A percentile compares a stretch with the other conserved stretches of the same genome.
Evolutionary conservation across 495 filamentous ascomycete genomes (phyloP).

Genomic region (Neurospora sp.): DNA sequence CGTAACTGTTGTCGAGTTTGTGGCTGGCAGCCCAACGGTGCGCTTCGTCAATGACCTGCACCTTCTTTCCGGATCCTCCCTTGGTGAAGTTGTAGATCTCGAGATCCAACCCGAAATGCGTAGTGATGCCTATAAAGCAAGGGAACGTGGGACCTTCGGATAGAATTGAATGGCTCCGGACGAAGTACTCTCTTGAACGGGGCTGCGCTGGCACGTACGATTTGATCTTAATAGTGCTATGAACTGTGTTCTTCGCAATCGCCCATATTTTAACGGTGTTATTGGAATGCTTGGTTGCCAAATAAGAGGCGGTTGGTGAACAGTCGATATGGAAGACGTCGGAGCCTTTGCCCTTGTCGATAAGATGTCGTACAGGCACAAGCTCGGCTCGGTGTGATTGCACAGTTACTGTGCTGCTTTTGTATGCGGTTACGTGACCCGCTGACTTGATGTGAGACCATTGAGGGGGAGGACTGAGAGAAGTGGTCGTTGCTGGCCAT

Average conservation of each 20-base stretch:
- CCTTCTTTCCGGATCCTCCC: conserved; percentile 13
- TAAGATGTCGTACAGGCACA: conserved; percentile 8
- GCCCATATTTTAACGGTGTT: conserved; percentile 21
- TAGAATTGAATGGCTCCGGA: conserved; percentile 20
- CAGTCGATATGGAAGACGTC: conserved; percentile 19
- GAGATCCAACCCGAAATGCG: conserved; percentile 20
- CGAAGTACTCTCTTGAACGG: conserved; percentile 21
- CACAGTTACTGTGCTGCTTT: not conserved
- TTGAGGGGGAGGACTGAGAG: not conserved
- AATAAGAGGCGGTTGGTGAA: conserved; percentile 6
- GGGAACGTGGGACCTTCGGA: conserved; percentile 11
- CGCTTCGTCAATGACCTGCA: conserved; percentile 21
- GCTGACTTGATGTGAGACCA: not conserved
- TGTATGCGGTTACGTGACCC: not conserved
- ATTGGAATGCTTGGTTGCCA: conserved; percentile 17
- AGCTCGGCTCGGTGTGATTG: conserved; percentile 4
- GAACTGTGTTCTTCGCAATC: conserved; percentile 11
- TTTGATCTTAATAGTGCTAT: conserved; percentile 18
- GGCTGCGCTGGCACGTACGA: conserved; percentile 17
- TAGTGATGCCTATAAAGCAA: conserved; percentile 16
- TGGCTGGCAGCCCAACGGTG: conserved; percentile 19
- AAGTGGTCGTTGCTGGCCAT: not conserved
- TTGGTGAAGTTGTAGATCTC: conserved; percentile 23
- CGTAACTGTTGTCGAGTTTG: conserved; percentile 12
- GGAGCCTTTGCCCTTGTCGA: conserved; percentile 12